Evolutionary conservation across 2,329 filamentous ascomycete species (phyloP), one percentile per base, ranked within the genome.

Genomic region (Tolypocladium tropicale): DNA sequence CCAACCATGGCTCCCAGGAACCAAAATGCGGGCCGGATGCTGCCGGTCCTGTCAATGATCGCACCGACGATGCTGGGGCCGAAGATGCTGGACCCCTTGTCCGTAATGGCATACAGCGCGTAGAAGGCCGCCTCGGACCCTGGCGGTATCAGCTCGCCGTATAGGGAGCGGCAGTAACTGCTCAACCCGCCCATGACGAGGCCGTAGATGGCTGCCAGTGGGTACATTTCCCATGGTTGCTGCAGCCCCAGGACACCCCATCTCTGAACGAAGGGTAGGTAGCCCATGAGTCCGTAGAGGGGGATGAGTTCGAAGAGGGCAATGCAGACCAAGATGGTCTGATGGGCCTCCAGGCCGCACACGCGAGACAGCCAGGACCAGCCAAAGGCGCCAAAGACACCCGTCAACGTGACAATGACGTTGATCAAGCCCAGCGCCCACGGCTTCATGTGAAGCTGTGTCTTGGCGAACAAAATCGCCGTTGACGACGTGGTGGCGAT

Each of bases 71-170:
- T 93, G 0, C 90, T 88, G 0, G 94, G 94, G 0, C 94, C 94
- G 70, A 99, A 96, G 2, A 97, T 79, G 67, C 89, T 95, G 25
- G 89, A 94, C 1, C 93, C 92, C 71, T 99, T 99, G 70, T 99
- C 94, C 2, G 94, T 97, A 60, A 97, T 96, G 37, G 94, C 94
- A 68, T 97, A 99, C 2, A 99, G 78, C 0, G 93, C 92, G 68
- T 95, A 99, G 68, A 99, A 99, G 0, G 93, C 92, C 0, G 94
- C 92, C 72, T 99, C 94, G 33, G 88, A 95, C 4, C 94, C 94
- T 0, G 90, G 90, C 1, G 94, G 94, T 55, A 99, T 95, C 56
- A 99, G 79, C 70, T 97, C 92, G 41, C 91, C 92, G 67, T 90
- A 99, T 5, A 99, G 78, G 58, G 89, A 92, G 46, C 94, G 86